phyloP scores from a whole-genome alignment of 352 stramenopile species.

The Phytopythium boreale region DNA sequence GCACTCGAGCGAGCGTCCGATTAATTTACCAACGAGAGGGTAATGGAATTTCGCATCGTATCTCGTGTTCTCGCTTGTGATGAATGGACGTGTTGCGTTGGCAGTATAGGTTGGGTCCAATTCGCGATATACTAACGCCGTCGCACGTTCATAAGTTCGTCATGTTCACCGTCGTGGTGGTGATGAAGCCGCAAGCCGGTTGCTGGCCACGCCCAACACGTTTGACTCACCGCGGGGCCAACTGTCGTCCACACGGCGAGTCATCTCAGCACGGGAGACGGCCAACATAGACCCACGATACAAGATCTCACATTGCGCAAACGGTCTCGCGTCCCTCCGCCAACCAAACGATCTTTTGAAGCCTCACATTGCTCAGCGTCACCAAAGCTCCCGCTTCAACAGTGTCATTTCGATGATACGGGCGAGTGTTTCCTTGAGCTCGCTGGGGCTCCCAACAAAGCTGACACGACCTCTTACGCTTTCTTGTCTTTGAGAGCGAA shows the following conservation, averaged over 20 bases:
- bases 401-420: background rate
- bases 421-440: background rate
- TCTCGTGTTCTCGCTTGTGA: background rate
- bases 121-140: background rate
- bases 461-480: background rate
- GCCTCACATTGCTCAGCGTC: too few relatives aligned
- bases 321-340: too few relatives aligned
- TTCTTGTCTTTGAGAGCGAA: background rate
- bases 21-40: background rate
- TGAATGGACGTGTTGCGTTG: too few relatives aligned
- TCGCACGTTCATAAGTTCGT: background rate
- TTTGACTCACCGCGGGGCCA: background rate
- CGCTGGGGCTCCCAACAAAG: background rate
- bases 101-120: too few relatives aligned
- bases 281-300: background rate
- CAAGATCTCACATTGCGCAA: background rate
- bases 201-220: too few relatives aligned
- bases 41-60: background rate
- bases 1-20: background rate
- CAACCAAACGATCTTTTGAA: background rate
- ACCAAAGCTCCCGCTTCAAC: background rate
- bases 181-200: too few relatives aligned
- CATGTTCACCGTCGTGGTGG: background rate
- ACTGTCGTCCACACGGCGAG: background rate
- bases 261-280: background rate